phyloP scores from a whole-genome alignment of 257 asterid species.

The Phtheirospermum japonicum region DNA sequence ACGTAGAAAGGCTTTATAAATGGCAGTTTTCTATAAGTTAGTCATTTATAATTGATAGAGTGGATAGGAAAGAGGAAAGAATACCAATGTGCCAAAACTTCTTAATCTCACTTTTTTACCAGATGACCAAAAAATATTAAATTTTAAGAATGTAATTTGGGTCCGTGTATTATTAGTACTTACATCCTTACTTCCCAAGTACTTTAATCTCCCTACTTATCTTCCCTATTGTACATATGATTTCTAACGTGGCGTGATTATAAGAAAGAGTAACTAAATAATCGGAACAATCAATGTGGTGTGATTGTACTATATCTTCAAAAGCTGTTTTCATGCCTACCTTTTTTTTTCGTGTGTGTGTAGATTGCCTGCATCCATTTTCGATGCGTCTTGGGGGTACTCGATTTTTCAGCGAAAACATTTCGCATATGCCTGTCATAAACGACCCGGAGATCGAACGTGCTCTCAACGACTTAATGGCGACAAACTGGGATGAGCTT shows the following conservation, averaged over 20 bases:
- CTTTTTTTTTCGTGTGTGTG: slow-evolving; percentile 20
- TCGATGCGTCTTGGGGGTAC: slow-evolving; percentile 45
- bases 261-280: not conserved
- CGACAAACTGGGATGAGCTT: slow-evolving; percentile 73
- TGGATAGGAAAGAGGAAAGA: not conserved
- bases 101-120: not conserved
- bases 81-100: not conserved
- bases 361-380: slow-evolving; percentile 48
- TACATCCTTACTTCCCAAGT: slow-evolving; percentile 1
- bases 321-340: slow-evolving; percentile 8
- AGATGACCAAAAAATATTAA: slow-evolving; percentile 8
- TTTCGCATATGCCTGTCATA: slow-evolving; percentile 57
- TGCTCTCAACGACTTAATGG: slow-evolving; percentile 87
- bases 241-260: not conserved
- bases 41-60: not conserved
- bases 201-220: not conserved
- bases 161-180: not conserved
- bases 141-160: not conserved
- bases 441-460: slow-evolving; percentile 63
- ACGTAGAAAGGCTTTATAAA: not conserved
- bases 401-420: slow-evolving; percentile 69
- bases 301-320: not conserved
- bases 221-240: not conserved
- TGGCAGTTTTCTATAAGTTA: slow-evolving; percentile 1
- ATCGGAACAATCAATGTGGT: not conserved